Evolutionary conservation across 2,329 filamentous ascomycete genomes (phyloP).

Genomic region (Polychaeton citri): DNA sequence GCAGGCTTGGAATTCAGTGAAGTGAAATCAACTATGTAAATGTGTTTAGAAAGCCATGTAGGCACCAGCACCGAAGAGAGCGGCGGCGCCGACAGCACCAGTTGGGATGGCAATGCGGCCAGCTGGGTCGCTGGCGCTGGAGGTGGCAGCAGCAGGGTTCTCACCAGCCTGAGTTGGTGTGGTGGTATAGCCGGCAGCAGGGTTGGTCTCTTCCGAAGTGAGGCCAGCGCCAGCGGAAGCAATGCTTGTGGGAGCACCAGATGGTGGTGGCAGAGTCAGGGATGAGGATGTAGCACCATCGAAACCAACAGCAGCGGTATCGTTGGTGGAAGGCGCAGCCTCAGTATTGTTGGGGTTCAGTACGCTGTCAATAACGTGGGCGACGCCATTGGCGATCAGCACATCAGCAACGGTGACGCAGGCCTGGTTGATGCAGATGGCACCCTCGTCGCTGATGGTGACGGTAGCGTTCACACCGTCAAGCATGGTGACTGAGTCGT

Average conservation of each 20-base stretch:
- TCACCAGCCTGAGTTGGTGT: slow-evolving; percentile 11
- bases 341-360: slow-evolving; percentile 35
- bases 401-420: slow-evolving; percentile 28
- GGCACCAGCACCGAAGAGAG: slow-evolving; percentile 33
- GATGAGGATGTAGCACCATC: neutral
- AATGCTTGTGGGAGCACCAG: neutral
- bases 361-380: slow-evolving; percentile 44
- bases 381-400: slow-evolving; percentile 31
- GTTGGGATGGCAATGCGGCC: slow-evolving; percentile 16
- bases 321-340: neutral
- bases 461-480: slow-evolving; percentile 27
- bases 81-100: slow-evolving; percentile 32
- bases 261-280: neutral
- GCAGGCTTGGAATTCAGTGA: too few species aligned
- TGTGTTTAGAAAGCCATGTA: slow-evolving; percentile 8
- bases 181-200: slow-evolving; percentile 7
- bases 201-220: neutral
- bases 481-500: slow-evolving; percentile 23
- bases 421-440: slow-evolving; percentile 32
- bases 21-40: too few species aligned
- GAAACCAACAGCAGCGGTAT: neutral
- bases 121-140: slow-evolving; percentile 4
- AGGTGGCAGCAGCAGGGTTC: slow-evolving; percentile 6
- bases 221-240: neutral
- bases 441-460: slow-evolving; percentile 20